A percentile compares a stretch with the other conserved stretches of the same genome.
Conservation (phyloP, 2,329 filamentous ascomycete genomes). For the Fusarium duplospermum region DNA sequence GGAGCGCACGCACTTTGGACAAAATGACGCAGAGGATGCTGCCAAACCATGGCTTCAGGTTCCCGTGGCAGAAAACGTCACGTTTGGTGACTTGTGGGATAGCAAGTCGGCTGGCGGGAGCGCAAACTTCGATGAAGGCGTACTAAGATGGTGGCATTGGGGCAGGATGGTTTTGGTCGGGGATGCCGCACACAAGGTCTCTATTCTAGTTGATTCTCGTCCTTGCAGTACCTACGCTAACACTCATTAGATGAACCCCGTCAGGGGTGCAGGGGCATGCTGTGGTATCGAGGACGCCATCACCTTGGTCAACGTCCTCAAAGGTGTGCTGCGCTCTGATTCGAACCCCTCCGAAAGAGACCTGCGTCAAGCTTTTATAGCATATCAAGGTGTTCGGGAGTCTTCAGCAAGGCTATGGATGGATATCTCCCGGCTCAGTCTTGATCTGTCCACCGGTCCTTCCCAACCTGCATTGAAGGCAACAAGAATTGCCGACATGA, state of each 20-base stretch:
- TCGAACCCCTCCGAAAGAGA: neutral
- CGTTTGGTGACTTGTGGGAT: conserved; percentile 20
- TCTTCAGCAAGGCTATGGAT: conserved; percentile 16
- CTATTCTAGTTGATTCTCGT: neutral
- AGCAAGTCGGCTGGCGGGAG: conserved; percentile 22
- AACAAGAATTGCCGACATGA: neutral
- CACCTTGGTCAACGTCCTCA: conserved; percentile 10
- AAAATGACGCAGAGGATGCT: conserved; percentile 23
- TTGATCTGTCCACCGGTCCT: conserved; percentile 13
- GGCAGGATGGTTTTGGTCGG: conserved; percentile 24
- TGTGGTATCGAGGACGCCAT: conserved; percentile 20
- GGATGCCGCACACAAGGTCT: conserved; percentile 23
- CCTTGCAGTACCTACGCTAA: neutral
- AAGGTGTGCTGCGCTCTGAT: neutral
- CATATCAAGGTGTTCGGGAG: conserved; percentile 16
- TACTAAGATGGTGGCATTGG: conserved; percentile 25
- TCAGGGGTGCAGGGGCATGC: conserved; percentile 27
- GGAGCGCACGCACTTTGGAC: conserved; percentile 17
- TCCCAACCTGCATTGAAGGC: conserved; percentile 12
- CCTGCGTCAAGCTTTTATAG: neutral
- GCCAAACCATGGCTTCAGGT: conserved; percentile 16
- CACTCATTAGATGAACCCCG: conserved; percentile 11
- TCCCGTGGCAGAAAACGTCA: neutral
- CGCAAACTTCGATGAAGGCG: conserved; percentile 24
- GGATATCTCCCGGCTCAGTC: conserved; percentile 4